Conservation (phyloP, 2,329 filamentous ascomycete genomes). For the Chaetomiaceae sp. region DNA sequence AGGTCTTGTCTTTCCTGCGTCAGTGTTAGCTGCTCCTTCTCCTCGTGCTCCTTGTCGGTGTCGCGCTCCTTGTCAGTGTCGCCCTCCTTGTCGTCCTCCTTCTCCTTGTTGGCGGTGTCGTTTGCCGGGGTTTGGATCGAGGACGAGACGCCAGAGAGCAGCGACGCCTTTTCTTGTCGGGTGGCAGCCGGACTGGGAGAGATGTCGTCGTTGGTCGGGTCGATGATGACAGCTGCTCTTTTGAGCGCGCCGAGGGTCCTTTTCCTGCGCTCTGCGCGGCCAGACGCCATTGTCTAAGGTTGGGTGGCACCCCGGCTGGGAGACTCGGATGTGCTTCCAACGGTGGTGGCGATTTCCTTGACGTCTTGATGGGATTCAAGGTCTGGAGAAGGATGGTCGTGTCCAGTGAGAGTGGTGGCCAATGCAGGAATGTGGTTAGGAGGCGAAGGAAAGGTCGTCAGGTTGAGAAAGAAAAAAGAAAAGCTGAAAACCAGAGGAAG, state of each 20-base stretch:
- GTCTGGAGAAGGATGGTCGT: background rate
- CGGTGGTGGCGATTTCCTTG: background rate
- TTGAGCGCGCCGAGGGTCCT: background rate
- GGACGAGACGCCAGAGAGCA: no score
- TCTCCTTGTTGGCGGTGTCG: no score
- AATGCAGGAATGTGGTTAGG: background rate
- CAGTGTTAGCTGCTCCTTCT: conserved; percentile 27
- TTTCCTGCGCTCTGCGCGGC: background rate
- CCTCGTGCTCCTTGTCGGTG: no score
- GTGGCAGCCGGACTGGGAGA: conserved; percentile 4
- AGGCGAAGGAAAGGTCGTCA: background rate
- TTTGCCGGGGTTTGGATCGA: no score
- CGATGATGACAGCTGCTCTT: background rate
- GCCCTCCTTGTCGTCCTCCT: no score
- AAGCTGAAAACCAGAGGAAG: background rate
- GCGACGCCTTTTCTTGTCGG: no score
- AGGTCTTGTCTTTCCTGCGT: conserved; percentile 57
- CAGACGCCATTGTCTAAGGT: background rate
- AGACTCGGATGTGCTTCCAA: background rate
- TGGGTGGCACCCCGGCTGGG: background rate
- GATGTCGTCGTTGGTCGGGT: background rate
- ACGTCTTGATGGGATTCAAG: background rate
- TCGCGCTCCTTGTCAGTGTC: no score
- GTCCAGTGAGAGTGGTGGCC: background rate
- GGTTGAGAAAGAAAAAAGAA: background rate